phyloP scores from a whole-genome alignment of 495 filamentous ascomycete species.

The Rostrohypoxylon terebratum region DNA sequence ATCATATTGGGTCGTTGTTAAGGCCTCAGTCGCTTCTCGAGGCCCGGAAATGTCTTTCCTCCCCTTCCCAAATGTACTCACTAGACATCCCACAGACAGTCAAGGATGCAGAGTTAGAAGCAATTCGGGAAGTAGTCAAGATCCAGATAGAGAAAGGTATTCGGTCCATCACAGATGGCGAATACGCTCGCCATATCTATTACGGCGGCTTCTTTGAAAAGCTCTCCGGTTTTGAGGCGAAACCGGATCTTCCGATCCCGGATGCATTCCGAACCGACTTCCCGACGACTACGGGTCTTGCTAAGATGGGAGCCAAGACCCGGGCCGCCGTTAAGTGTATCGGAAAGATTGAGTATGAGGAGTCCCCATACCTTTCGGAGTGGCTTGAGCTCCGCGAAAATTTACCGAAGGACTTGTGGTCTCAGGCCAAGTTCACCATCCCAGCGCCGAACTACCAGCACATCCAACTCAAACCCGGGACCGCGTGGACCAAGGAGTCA shows the following conservation, averaged over 20 bases:
- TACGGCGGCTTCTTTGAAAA: constrained; percentile 80
- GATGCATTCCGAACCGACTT: constrained; percentile 53
- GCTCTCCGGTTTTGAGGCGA: constrained; percentile 61
- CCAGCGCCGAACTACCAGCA: constrained; percentile 78
- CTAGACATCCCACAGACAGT: constrained; percentile 60
- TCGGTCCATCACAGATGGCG: constrained; percentile 77
- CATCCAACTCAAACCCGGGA: constrained; percentile 74
- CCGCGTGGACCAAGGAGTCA: constrained; percentile 71
- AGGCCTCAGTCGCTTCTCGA: constrained; percentile 75
- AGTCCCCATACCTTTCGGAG: constrained; percentile 75
- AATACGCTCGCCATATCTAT: constrained; percentile 75
- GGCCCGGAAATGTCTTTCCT: constrained; percentile 56
- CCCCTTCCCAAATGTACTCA: constrained; percentile 53
- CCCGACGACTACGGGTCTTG: constrained; percentile 53
- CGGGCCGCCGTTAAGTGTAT: constrained; percentile 78
- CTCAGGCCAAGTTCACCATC: constrained; percentile 77
- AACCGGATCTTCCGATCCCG: constrained; percentile 54
- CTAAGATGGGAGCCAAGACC: constrained; percentile 60
- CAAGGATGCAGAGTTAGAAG: constrained; percentile 68
- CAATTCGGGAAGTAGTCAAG: constrained; percentile 73
- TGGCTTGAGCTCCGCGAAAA: constrained; percentile 72
- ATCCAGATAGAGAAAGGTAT: constrained; percentile 74
- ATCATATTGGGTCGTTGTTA: constrained; percentile 84
- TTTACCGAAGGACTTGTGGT: constrained; percentile 67
- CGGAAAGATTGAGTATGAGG: constrained; percentile 75